phyloP scores from a whole-genome alignment of 176 grass and related monocot species.

The Bolboschoenus planiculmis region DNA sequence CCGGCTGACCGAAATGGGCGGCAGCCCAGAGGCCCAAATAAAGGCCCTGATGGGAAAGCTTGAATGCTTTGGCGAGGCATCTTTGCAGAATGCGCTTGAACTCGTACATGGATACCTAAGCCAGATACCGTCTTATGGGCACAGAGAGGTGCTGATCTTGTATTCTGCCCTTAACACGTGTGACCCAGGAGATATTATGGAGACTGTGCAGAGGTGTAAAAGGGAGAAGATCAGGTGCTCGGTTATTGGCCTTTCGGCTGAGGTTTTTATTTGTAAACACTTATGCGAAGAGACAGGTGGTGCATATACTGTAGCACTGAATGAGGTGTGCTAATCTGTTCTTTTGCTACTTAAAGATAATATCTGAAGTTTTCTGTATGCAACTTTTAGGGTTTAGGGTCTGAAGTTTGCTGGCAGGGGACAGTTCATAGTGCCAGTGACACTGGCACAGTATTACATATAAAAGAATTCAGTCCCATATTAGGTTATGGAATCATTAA shows the following conservation, averaged over 20 bases:
- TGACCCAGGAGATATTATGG: conserved; percentile 89
- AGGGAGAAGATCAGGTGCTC: conserved; percentile 88
- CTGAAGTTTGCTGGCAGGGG: not conserved
- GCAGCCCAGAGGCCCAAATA: conserved; percentile 88
- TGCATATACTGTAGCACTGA: conserved; percentile 75
- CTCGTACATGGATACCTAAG: conserved; percentile 77
- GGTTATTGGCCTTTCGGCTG: conserved; percentile 79
- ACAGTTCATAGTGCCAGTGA: not conserved
- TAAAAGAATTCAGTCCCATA: not conserved
- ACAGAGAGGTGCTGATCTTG: conserved; percentile 80
- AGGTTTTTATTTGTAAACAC: conserved; percentile 95
- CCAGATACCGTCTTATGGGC: conserved; percentile 84
- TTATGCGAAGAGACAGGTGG: conserved; percentile 87
- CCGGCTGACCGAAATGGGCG: conserved; percentile 78
- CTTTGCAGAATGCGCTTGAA: conserved; percentile 88
- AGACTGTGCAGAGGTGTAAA: conserved; percentile 75
- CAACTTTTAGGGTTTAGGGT: too few relatives aligned
- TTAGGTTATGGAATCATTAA: not conserved
- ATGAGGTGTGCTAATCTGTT: conserved; percentile 43
- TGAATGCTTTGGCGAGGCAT: conserved; percentile 87
- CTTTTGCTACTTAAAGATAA: not conserved
- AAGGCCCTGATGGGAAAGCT: conserved; percentile 87
- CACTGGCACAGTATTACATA: not conserved
- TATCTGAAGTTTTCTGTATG: not conserved
- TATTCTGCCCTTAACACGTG: conserved; percentile 82